These are phyloP conservation scores for Aspergillus eucalypticola DNA, from an alignment of 2,329 filamentous ascomycete genomes.

Conservation along the genomic window DNA sequence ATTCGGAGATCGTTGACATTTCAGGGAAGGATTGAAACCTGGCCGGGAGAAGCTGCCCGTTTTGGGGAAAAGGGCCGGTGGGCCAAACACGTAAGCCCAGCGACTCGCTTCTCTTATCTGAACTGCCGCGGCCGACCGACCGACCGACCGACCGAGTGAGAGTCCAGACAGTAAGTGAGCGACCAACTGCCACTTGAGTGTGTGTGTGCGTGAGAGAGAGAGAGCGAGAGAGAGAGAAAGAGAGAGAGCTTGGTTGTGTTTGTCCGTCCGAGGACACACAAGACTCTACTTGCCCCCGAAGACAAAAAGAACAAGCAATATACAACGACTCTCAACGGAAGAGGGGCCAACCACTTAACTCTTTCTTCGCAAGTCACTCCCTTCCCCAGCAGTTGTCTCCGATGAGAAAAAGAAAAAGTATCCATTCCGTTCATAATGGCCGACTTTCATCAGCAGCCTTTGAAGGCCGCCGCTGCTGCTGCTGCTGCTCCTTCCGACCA, in stretches of 20 bases:
- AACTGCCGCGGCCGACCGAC: neutral
- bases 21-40: neutral
- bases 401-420: neutral
- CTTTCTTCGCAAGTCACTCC: neutral
- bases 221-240: no score
- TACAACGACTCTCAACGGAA: neutral
- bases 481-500: conserved; percentile 4
- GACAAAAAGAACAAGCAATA: no score
- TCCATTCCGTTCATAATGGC: conserved; percentile 13
- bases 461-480: neutral
- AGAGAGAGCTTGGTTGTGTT: no score
- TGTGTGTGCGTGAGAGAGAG: no score
- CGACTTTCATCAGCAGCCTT: conserved; percentile 12
- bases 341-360: neutral
- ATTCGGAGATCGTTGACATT: neutral
- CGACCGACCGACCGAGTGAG: neutral
- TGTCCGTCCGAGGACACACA: no score
- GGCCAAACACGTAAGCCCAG: conserved; percentile 21
- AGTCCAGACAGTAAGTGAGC: neutral
- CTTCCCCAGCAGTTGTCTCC: neutral
- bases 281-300: no score
- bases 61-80: conserved; percentile 14
- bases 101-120: conserved; percentile 6
- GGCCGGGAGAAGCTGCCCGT: conserved; percentile 2
- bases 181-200: no score